Percentiles rank a stretch among this genome's conserved stretches.
phyloP scores from a whole-genome alignment of 2,329 filamentous ascomycete genomes.

The Verruconis gallopava region DNA sequence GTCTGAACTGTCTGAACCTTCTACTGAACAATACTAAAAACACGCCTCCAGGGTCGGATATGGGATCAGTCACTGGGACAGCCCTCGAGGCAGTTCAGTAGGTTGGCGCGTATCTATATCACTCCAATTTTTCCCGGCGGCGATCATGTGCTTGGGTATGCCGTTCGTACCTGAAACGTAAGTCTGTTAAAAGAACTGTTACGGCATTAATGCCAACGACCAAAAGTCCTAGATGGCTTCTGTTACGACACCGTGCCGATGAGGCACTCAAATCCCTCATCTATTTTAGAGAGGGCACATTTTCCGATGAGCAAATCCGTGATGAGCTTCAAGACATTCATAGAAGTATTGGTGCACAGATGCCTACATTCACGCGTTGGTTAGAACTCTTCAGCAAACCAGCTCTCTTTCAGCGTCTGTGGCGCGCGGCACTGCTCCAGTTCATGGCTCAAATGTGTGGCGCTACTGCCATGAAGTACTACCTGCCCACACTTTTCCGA shows the following conservation, averaged over 20 bases:
- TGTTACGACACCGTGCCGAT: conserved; percentile 36
- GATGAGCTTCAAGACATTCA: conserved; percentile 33
- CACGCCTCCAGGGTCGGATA: conserved; percentile 38
- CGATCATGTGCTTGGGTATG: conserved; percentile 37
- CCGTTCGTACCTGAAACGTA: conserved; percentile 44
- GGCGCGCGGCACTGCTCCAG: conserved; percentile 44
- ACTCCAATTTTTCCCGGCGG: conserved; percentile 38
- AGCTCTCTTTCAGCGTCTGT: conserved; percentile 39
- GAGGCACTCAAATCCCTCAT: conserved; percentile 32
- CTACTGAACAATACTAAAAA: conserved; percentile 8
- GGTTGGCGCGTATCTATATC: conserved; percentile 43
- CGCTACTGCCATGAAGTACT: conserved; percentile 48
- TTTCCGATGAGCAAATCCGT: conserved; percentile 25
- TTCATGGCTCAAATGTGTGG: conserved; percentile 50
- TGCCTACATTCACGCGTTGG: conserved; percentile 26
- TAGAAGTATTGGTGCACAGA: conserved; percentile 29
- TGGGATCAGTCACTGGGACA: conserved; percentile 41
- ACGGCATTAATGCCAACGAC: not conserved
- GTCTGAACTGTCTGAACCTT: conserved; percentile 21
- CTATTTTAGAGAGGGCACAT: conserved; percentile 35
- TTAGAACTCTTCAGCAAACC: conserved; percentile 37
- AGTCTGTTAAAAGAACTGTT: conserved; percentile 14
- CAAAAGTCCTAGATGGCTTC: conserved; percentile 42
- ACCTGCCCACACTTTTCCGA: conserved; percentile 41
- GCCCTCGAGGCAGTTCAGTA: conserved; percentile 29